phyloP scores from a whole-genome alignment of 345 rosid genomes.

The Gossypium arboreum region DNA sequence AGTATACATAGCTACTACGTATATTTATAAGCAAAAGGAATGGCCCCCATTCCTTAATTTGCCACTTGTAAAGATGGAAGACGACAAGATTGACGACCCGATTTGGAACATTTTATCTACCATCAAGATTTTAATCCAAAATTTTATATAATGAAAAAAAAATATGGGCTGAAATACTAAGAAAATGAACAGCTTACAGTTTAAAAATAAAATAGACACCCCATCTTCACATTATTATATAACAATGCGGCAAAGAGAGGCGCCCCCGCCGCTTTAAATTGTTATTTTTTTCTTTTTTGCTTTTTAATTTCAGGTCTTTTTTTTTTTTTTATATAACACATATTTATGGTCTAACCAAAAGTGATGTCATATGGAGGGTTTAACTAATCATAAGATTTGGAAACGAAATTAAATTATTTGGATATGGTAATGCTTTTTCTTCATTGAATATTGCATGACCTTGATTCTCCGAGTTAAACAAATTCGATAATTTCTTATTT shows the following conservation, averaged over 20 bases:
- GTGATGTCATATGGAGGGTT: background rate
- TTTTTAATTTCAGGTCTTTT: background rate
- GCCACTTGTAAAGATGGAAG: slow-evolving; percentile 13
- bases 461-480: background rate
- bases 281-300: slow-evolving; percentile 15
- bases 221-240: background rate
- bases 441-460: background rate
- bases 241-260: slow-evolving; percentile 15
- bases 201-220: too few species aligned
- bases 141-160: background rate
- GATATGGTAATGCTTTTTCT: background rate
- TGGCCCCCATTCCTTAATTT: slow-evolving; percentile 13
- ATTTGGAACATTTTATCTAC: slow-evolving; percentile 1
- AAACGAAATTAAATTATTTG: background rate
- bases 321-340: background rate
- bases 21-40: background rate
- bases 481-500: too few species aligned
- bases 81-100: slow-evolving; percentile 16
- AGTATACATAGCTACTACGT: too few species aligned
- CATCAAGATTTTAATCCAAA: background rate
- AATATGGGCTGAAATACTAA: slow-evolving; percentile 6
- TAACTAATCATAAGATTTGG: background rate
- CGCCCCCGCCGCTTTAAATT: slow-evolving; percentile 36
- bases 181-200: background rate
- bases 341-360: background rate